Base-by-base conservation (phyloP, 257 asterid species). In the Primulina huaijiensis region DNA sequence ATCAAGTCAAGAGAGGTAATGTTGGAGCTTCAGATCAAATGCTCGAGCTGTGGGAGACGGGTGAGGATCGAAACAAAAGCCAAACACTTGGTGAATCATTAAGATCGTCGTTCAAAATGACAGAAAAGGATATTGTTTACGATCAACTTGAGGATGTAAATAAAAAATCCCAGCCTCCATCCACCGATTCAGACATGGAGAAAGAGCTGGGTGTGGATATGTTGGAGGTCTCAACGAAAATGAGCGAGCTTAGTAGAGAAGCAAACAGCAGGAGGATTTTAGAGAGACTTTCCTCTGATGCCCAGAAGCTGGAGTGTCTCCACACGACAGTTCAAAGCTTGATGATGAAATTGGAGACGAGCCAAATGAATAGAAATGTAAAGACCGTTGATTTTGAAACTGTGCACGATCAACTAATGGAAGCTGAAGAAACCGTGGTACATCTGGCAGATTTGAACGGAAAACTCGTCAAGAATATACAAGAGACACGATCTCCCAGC, bases 21-120 rank as follows among this genome's bases (percentile, higher is more conserved):
- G 72, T 59, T 60, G 80, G 87, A 74, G 64, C 72, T 7, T 90
- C 87, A 23, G 96, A 93, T 82, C 81, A 76, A 72, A 90, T 93
- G 92, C 96, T 90, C 3, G 96, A 86, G 83, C 86, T 89, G 7
- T 87, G 92, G 97, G 95, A 93, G 74, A 79, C 90, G 59, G 85
- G 83, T 1, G 96, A 86, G 65, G 79, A 73, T 7, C 75, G 68
- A 46, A 73, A 60, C 52, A 82, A 66, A 37, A 85, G 74, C 50
- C 84, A 76, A 20, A 79, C 79, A 40, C 71, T 81, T 21, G 87
- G 85, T 2, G 82, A 82, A 59, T 86, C 86, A 2, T 82, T 76
- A 12, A 80, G 82, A 38, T 69, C 65, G 74, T 75, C 82, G 1
- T 76, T 56, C 74, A 79, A 69, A 69, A 70, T 76, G 81, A 73